Base-by-base conservation (phyloP, 352 stramenopile species). In the Pythium brachiatum region DNA sequence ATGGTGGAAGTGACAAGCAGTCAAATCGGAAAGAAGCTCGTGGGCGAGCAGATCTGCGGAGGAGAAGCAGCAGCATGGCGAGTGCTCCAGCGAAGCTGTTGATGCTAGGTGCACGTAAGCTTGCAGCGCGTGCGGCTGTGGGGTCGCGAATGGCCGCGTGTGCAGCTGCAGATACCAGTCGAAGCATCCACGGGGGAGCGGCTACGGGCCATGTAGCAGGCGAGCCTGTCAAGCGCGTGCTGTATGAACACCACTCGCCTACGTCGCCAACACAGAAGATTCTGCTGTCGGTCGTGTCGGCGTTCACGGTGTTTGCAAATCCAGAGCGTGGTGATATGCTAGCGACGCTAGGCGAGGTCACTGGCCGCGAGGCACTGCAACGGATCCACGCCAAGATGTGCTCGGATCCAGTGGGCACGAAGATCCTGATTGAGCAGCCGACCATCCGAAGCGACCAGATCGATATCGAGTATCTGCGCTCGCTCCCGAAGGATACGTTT, bases 301-400 rank as follows among this genome's bases (percentile, higher is more conserved):
- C 95, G 11, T 68, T 97, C 34, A 87, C 86, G 0, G 96, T 98
- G 11, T 83, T 99, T 32, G 32, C 62, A 4, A 86, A 99, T 69
- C 96, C 97, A 2, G 93, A 97, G 52, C 88, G 96, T 29, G 94
- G 81, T 23, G 97, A 99, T 75, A 97, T 98, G 76, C 83, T 99
- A 15, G 96, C 96, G 5, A 77, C 81, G 16, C 76, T 99, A 7
- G 97, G 95, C 21, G 97, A 99, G 73, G 85, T 97, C 31, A 99
- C 96, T 0, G 94, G 85, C 0, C 75, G 71, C 4, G 77, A 96
- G 15, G 91, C 95, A n/a, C 67, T 99, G 48, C 84, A 87, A 31
- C 60, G 69, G 23, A 84, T 99, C 47, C 78, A 90, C 25, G 68
- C 73, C 50, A 71, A 74, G n/a, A 98, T 99, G 95, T 86, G 81